A percentile compares a stretch with the other conserved stretches of the same genome.
Evolutionary conservation across 805 yeast genomes (phyloP).

Genomic region (Candida manassasensis): DNA sequence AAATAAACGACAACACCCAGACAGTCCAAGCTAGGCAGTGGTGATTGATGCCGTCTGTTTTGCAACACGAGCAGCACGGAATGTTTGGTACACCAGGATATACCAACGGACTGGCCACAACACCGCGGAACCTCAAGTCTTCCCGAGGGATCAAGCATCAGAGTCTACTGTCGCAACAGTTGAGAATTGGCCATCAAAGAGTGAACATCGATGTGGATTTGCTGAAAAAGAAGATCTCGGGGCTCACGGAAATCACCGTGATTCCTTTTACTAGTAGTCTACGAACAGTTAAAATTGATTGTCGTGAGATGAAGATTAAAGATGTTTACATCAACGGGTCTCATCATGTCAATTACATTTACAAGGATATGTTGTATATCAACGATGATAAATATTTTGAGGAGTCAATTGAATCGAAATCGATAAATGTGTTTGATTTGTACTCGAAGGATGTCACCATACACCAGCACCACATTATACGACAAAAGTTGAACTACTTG

Average conservation of each 20-base stretch:
- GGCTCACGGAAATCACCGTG: slow-evolving; percentile 78
- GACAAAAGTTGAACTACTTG: slow-evolving; percentile 48
- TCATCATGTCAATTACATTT: slow-evolving; percentile 48
- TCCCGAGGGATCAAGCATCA: slow-evolving; percentile 13
- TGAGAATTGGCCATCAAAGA: slow-evolving; percentile 79
- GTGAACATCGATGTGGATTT: slow-evolving; percentile 78
- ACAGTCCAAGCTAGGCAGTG: too few relatives aligned
- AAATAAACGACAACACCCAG: too few relatives aligned
- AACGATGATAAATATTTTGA: slow-evolving; percentile 29
- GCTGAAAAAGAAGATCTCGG: slow-evolving; percentile 51
- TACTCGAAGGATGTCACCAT: slow-evolving; percentile 37
- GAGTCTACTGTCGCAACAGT: slow-evolving; percentile 38
- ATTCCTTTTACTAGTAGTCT: slow-evolving; percentile 63
- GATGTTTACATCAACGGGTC: slow-evolving; percentile 58
- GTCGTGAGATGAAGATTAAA: slow-evolving; percentile 66
- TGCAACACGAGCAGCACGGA: slow-evolving; percentile 4
- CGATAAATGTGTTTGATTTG: slow-evolving; percentile 38
- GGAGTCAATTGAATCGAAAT: slow-evolving; percentile 18
- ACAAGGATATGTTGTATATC: slow-evolving; percentile 49
- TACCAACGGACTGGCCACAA: slow-evolving; percentile 9
- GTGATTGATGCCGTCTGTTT: slow-evolving; percentile 8
- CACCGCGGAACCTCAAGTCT: slow-evolving; percentile 5
- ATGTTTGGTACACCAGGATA: slow-evolving; percentile 7
- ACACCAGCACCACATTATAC: slow-evolving; percentile 56
- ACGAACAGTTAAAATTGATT: slow-evolving; percentile 65